phyloP scores from a whole-genome alignment of 2,329 filamentous ascomycete species.

The Pseudogymnoascus sp. region DNA sequence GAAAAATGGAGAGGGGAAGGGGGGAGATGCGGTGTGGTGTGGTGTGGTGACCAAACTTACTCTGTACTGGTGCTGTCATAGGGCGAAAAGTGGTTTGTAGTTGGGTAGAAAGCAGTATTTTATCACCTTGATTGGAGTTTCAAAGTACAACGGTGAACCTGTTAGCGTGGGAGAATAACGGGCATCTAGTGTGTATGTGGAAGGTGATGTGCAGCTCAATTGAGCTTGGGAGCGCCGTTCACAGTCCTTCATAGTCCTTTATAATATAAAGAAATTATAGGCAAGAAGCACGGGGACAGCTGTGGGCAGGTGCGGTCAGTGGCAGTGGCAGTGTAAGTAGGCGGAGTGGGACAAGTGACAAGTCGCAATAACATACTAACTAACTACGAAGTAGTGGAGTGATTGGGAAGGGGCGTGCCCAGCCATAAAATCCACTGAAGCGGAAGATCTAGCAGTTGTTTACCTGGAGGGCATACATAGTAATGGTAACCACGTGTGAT shows the following conservation, averaged over 20 bases:
- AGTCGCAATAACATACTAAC: neutral
- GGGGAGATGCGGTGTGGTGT: neutral
- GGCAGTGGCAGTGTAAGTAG: conserved; percentile 16
- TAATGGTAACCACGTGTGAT: neutral
- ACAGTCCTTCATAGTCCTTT: conserved; percentile 1
- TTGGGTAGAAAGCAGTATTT: neutral
- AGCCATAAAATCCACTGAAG: neutral
- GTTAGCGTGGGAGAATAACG: neutral
- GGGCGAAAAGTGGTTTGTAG: neutral
- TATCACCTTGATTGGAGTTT: conserved; percentile 5
- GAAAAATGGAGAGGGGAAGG: neutral
- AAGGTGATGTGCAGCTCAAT: neutral
- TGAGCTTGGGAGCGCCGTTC: conserved; percentile 3
- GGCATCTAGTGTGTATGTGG: conserved; percentile 3
- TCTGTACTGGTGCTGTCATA: neutral
- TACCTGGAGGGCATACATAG: neutral
- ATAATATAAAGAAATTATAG: conserved; percentile 5
- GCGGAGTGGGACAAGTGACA: conserved; percentile 7
- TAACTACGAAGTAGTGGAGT: neutral
- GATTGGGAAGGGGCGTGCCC: neutral
- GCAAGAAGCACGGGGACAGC: neutral
- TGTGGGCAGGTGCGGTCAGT: conserved; percentile 12
- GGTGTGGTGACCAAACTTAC: neutral
- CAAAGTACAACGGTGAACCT: neutral
- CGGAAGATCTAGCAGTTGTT: neutral